Conservation (phyloP, 805 yeast species). For the Priceomyces fermenticarens region DNA sequence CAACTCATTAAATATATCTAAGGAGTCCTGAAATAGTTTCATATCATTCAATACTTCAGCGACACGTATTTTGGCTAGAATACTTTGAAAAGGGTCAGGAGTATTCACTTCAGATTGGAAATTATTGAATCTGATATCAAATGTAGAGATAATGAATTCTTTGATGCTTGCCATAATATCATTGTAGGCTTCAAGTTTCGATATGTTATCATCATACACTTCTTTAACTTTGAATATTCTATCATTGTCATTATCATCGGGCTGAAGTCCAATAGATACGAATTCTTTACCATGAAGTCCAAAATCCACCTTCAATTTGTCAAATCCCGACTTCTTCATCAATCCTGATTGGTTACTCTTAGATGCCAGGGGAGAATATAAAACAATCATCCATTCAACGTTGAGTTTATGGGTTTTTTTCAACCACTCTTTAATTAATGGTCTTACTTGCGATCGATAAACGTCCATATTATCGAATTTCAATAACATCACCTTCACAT, state of each 20-base stretch:
- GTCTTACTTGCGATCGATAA: constrained; percentile 77
- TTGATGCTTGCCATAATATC: constrained; percentile 44
- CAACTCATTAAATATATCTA: constrained; percentile 49
- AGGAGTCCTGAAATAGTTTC: constrained; percentile 58
- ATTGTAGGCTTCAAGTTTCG: constrained; percentile 51
- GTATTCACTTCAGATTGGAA: constrained; percentile 25
- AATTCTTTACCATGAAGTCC: constrained; percentile 37
- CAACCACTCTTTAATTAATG: constrained; percentile 80
- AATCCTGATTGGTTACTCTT: constrained; percentile 34
- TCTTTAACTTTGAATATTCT: constrained; percentile 41
- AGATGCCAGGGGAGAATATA: constrained; percentile 41
- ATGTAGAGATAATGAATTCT: constrained; percentile 49
- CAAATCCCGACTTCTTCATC: constrained; percentile 47
- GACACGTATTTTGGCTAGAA: constrained; percentile 46
- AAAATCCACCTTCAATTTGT: constrained; percentile 56
- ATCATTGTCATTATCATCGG: constrained; percentile 20
- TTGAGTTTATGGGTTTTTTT: constrained; percentile 34
- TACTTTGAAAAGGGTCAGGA: constrained; percentile 13
- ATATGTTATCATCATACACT: constrained; percentile 28
- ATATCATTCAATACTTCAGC: constrained; percentile 54
- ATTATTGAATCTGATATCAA: constrained; percentile 28
- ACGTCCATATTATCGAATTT: constrained; percentile 65
- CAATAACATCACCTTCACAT: constrained; percentile 67
- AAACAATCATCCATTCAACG: constrained; percentile 62
- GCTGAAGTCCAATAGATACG: constrained; percentile 4